These are phyloP conservation scores for Aspergillus fructus DNA, from an alignment of 2,329 filamentous ascomycete genomes.

Conservation along the genomic window DNA sequence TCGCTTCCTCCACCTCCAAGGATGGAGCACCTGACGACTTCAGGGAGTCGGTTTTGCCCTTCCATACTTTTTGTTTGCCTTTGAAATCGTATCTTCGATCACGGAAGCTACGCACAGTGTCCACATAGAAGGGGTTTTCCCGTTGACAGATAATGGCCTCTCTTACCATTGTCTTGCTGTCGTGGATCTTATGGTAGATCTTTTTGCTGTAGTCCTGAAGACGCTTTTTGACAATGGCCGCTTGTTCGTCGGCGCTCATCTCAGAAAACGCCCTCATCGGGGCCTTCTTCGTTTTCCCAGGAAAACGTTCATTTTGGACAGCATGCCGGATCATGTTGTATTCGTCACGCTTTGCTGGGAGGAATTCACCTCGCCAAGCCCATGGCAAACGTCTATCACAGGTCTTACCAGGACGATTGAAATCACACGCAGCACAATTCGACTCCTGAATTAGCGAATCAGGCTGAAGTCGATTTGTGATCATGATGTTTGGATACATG, in stretches of 20 bases:
- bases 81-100: slow-evolving; percentile 99
- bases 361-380: slow-evolving; percentile 96
- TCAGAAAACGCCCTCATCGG: slow-evolving; percentile 77
- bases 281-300: slow-evolving; percentile 70
- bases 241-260: slow-evolving; percentile 77
- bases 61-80: slow-evolving; percentile 97
- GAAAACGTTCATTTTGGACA: slow-evolving; percentile 88
- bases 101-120: slow-evolving; percentile 93
- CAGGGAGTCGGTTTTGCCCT: slow-evolving; percentile 85
- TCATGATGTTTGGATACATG: slow-evolving; percentile 99
- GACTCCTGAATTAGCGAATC: slow-evolving; percentile 99
- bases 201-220: slow-evolving; percentile 94
- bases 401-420: slow-evolving; percentile 95
- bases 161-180: slow-evolving; percentile 84
- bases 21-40: slow-evolving; percentile 76
- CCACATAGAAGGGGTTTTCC: slow-evolving; percentile 97
- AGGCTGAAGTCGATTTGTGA: slow-evolving; percentile 92
- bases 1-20: slow-evolving; percentile 83
- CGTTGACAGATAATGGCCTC: slow-evolving; percentile 98
- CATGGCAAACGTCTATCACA: slow-evolving; percentile 93
- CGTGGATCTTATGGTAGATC: slow-evolving; percentile 98
- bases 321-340: slow-evolving; percentile 98
- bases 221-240: slow-evolving; percentile 76
- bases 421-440: slow-evolving; percentile 95
- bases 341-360: slow-evolving; percentile 93